Evolutionary conservation across 169 alveolate species (phyloP).

Genomic region (Theileria orientalis): DNA sequence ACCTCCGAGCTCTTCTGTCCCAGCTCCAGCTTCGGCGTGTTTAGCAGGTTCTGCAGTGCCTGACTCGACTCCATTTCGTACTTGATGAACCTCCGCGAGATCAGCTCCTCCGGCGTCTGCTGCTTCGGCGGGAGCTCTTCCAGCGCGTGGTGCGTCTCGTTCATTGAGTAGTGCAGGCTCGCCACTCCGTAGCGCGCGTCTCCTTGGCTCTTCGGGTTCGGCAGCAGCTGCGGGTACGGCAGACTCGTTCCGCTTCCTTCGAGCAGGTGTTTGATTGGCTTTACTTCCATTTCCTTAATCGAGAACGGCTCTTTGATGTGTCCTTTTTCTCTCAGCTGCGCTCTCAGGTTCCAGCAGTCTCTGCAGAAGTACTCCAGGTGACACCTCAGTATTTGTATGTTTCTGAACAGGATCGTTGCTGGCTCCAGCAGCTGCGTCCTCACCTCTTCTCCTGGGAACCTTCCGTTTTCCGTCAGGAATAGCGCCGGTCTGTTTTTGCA

Average conservation of each 20-base stretch:
- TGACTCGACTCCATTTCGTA: neutral
- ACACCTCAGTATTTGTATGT: conserved; percentile 61
- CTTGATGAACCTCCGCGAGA: neutral
- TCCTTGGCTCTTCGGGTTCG: neutral
- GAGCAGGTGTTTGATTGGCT: conserved; percentile 10
- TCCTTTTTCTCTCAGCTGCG: conserved; percentile 17
- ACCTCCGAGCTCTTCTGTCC: conserved; percentile 20
- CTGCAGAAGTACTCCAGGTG: conserved; percentile 66
- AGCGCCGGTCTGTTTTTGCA: conserved; percentile 53
- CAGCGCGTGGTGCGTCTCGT: conserved; percentile 21
- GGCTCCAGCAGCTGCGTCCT: conserved; percentile 47
- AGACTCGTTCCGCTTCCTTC: neutral
- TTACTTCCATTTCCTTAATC: neutral
- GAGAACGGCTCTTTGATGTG: neutral
- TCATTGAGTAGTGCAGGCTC: neutral
- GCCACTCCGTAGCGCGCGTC: neutral
- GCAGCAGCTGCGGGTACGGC: neutral
- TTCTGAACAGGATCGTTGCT: conserved; percentile 60
- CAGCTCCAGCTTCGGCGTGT: neutral
- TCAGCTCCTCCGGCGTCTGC: neutral
- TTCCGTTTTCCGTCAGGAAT: conserved; percentile 58
- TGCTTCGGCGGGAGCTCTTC: neutral
- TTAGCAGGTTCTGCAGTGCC: neutral
- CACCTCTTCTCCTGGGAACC: conserved; percentile 63
- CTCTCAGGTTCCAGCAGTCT: conserved; percentile 58